Percentiles rank a stretch among this genome's conserved stretches.
phyloP scores from a whole-genome alignment of 805 yeast species.

The Ogataea saltuana region DNA sequence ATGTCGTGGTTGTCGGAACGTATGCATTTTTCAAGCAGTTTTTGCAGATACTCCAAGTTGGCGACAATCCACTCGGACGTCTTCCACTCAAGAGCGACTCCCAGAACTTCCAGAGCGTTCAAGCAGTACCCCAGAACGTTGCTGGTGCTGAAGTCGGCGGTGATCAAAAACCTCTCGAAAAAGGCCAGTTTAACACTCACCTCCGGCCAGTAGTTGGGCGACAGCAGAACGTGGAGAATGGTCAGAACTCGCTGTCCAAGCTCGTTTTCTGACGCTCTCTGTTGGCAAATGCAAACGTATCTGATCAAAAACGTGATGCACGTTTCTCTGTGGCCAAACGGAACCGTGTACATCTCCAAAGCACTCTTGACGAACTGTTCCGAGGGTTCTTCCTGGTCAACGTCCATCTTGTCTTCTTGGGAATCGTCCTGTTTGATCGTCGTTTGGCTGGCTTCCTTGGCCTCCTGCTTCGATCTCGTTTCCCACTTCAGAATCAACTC shows the following conservation, averaged over 20 bases:
- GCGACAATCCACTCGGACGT: conserved; percentile 74
- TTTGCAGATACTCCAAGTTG: conserved; percentile 67
- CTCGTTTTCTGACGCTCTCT: conserved; percentile 80
- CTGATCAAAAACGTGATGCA: conserved; percentile 87
- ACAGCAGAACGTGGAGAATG: conserved; percentile 70
- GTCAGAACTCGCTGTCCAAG: conserved; percentile 78
- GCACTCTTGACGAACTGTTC: conserved; percentile 14
- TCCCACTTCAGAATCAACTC: conserved; percentile 90
- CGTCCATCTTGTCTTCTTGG: conserved; percentile 12
- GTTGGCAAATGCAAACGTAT: conserved; percentile 83
- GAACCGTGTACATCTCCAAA: conserved; percentile 56
- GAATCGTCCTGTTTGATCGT: conserved; percentile 8
- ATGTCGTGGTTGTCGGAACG: conserved; percentile 82
- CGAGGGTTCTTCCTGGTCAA: conserved; percentile 2
- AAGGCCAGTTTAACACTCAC: conserved; percentile 83
- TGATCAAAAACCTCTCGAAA: conserved; percentile 83
- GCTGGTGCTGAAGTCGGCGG: conserved; percentile 70
- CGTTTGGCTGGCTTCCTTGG: conserved; percentile 13
- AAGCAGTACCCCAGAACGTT: conserved; percentile 76
- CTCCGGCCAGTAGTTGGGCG: conserved; percentile 81
- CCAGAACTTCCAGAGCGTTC: conserved; percentile 88
- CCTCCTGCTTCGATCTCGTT: conserved; percentile 43
- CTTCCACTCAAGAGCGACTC: conserved; percentile 79
- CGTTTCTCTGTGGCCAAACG: conserved; percentile 81
- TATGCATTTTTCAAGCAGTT: conserved; percentile 75